Evolutionary conservation across 352 stramenopile genomes (phyloP).

Genomic region (Phytopythium litorale): DNA sequence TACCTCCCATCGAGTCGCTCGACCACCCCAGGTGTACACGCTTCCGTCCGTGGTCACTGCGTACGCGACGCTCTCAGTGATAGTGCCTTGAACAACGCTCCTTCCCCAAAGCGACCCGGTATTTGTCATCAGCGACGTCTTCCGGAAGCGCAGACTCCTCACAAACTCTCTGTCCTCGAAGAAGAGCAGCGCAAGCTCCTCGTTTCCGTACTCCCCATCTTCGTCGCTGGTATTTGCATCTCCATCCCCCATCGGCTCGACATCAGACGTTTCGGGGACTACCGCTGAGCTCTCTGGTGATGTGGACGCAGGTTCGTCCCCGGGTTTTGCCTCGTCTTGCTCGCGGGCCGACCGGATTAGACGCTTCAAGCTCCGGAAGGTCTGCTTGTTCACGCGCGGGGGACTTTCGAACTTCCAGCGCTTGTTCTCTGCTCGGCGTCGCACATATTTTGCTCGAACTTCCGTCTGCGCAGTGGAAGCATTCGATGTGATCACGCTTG

Average conservation of each 20-base stretch:
- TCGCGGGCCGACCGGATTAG: not conserved
- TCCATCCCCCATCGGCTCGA: slow-evolving; percentile 16
- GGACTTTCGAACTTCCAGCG: slow-evolving; percentile 64
- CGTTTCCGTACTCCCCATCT: slow-evolving; percentile 24
- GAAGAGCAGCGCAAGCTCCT: slow-evolving; percentile 62
- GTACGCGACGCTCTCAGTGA: slow-evolving; percentile 87
- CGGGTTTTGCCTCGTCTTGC: not conserved
- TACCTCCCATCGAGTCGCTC: slow-evolving; percentile 41
- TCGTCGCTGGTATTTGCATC: slow-evolving; percentile 10
- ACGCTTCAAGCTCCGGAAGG: slow-evolving; percentile 20
- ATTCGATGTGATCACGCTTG: not conserved
- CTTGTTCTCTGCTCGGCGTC: slow-evolving; percentile 59
- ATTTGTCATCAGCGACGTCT: slow-evolving; percentile 78
- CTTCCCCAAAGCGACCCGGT: slow-evolving; percentile 89
- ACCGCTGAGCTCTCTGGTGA: not conserved
- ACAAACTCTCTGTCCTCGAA: slow-evolving; percentile 67
- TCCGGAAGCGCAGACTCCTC: slow-evolving; percentile 61
- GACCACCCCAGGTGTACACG: slow-evolving; percentile 90
- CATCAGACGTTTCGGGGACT: slow-evolving; percentile 17
- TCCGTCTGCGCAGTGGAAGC: not conserved
- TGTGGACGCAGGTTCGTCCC: not conserved
- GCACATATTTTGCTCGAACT: slow-evolving; percentile 41
- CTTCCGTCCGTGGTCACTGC: slow-evolving; percentile 73
- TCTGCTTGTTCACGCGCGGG: slow-evolving; percentile 47
- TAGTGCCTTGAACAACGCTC: slow-evolving; percentile 65